phyloP scores from a whole-genome alignment of 2,329 filamentous ascomycete genomes.

The Pseudohalonectria lignicola region DNA sequence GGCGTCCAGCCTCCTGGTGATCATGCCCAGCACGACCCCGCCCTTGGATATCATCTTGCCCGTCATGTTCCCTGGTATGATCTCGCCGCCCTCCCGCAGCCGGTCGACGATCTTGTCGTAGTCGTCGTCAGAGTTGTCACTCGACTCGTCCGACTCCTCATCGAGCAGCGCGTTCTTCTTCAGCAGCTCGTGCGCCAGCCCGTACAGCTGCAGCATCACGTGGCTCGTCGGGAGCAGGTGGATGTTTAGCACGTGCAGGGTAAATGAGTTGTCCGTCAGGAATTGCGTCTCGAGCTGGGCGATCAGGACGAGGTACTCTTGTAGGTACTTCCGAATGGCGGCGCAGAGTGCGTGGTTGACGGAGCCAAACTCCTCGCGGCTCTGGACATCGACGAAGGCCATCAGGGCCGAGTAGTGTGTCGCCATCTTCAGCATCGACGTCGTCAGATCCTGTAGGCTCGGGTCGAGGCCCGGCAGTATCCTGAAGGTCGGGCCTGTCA shows the following conservation, averaged over 20 bases:
- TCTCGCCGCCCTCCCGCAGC: constrained; percentile 73
- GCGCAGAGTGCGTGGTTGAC: constrained; percentile 95
- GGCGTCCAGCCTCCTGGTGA: constrained; percentile 73
- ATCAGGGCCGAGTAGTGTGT: constrained; percentile 88
- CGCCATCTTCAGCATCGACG: constrained; percentile 86
- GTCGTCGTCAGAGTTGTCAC: constrained; percentile 63
- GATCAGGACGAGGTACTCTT: constrained; percentile 87
- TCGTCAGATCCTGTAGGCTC: constrained; percentile 76
- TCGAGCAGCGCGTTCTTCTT: constrained; percentile 82
- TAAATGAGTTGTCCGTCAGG: constrained; percentile 79
- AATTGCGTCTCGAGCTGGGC: constrained; percentile 91
- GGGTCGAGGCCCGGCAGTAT: constrained; percentile 79
- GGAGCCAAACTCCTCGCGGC: constrained; percentile 81
- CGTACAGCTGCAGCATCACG: constrained; percentile 84
- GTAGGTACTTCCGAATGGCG: constrained; percentile 81
- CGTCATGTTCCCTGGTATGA: constrained; percentile 66
- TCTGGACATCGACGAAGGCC: constrained; percentile 89
- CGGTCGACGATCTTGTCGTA: constrained; percentile 91
- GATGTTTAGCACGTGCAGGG: constrained; percentile 83
- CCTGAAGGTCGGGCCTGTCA: constrained; percentile 72
- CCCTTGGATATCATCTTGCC: constrained; percentile 93
- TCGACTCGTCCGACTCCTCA: constrained; percentile 59
- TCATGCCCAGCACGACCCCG: constrained; percentile 81
- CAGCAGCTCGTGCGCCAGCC: constrained; percentile 74
- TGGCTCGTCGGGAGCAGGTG: constrained; percentile 85